These are phyloP conservation scores for Kwoniella heveanensis DNA, from an alignment of 768 basidiomycete species.

Conservation along the genomic window DNA sequence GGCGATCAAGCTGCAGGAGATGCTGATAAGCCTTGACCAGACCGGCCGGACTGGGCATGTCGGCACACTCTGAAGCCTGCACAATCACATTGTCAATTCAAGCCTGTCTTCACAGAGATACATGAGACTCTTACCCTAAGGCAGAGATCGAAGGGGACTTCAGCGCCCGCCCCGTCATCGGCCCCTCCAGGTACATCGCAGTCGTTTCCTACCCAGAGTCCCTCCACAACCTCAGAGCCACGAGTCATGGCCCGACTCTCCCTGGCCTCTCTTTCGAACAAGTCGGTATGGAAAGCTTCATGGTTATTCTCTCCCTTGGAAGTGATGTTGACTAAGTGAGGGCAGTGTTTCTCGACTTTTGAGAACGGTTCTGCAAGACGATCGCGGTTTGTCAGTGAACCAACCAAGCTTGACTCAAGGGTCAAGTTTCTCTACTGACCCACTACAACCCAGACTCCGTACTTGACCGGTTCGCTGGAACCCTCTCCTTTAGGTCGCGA, in stretches of 20 bases:
- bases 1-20: slow-evolving; percentile 34
- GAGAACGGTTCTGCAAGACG: slow-evolving; percentile 49
- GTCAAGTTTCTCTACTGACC: slow-evolving; percentile 30
- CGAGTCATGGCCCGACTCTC: slow-evolving; percentile 46
- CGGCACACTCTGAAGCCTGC: slow-evolving; percentile 38
- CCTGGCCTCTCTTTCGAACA: slow-evolving; percentile 49
- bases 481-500: slow-evolving; percentile 31
- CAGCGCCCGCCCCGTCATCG: slow-evolving; percentile 28
- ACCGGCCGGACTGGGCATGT: slow-evolving; percentile 33
- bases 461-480: slow-evolving; percentile 45
- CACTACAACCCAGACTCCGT: slow-evolving; percentile 55
- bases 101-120: no score
- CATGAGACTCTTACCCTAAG: slow-evolving; percentile 34
- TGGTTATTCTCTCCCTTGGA: slow-evolving; percentile 26
- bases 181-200: slow-evolving; percentile 43
- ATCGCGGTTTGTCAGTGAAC: neutral
- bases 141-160: slow-evolving; percentile 40
- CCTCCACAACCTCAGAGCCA: slow-evolving; percentile 51
- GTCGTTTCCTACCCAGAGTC: slow-evolving; percentile 53
- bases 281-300: slow-evolving; percentile 39
- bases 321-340: slow-evolving; percentile 50
- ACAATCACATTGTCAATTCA: neutral
- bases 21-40: slow-evolving; percentile 28
- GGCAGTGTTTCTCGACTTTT: slow-evolving; percentile 43
- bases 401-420: neutral